Base-by-base conservation (phyloP, 352 stramenopile genomes). In the Phytophthora rubi region DNA sequence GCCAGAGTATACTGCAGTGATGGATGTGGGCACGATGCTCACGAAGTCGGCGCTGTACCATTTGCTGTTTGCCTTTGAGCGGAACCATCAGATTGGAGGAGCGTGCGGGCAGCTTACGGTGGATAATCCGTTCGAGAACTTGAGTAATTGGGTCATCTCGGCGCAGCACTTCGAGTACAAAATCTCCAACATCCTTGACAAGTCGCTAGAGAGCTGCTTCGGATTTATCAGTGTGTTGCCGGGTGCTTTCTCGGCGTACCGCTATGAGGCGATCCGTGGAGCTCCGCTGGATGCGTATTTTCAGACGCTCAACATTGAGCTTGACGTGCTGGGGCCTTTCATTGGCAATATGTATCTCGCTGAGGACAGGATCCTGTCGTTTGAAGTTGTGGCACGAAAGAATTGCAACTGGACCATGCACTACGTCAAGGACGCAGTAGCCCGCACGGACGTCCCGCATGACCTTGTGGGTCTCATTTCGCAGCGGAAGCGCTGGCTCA, bases 111-210 rank as follows among this genome's bases (percentile, higher is more conserved):
- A 96, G 51, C 74, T 96, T 23, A 82, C 86, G 0, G 89, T 96
- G 26, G 89, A 96, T 13, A 79, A 94, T n/a, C 87, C 89, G 18
- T 90, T 92, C 55, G 80, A 82, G 42, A 90, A 95, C 65, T 65
- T 96, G 70, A 92, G 82, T 71, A 96, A 96, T 53, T 96, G 87
- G 87, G 87, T 96, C 68, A 75, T 97, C 15, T 92, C 85, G 18
- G 89, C 89, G 8, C 89, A 97, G 59, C 80, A 95, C 57, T 97
- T 97, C 52, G 89, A 97, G 81, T 97, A 97, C 85, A 95, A 95
- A 65, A 94, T 95, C 51, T 93, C 85, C 49, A 95, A 95, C 72
- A 88, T 95, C 48, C 73, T 97, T 1, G 89, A 97, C 81, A 95
- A 95, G 71, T 88, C 85, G 8, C 67, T 94, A 49, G 89, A 97